Conservation (phyloP, 1,284 basidiomycete genomes). For the Irpex sp. region DNA sequence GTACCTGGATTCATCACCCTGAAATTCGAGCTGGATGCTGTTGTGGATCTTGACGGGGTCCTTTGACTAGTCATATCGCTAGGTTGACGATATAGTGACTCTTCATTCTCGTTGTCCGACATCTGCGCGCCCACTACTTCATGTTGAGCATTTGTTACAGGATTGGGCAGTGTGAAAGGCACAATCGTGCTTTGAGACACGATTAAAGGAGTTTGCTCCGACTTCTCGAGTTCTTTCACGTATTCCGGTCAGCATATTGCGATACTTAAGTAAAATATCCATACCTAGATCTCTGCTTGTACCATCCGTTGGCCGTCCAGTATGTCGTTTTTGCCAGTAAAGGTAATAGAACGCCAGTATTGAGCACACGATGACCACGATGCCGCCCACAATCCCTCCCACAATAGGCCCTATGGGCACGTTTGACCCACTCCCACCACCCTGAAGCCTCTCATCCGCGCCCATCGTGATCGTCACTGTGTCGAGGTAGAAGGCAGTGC, state of each 20-base stretch:
- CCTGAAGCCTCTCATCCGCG: neutral
- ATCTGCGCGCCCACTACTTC: neutral
- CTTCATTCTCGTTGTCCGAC: neutral
- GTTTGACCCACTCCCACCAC: neutral
- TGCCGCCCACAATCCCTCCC: constrained; percentile 10
- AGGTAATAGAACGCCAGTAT: constrained; percentile 10
- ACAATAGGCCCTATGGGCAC: constrained; percentile 9
- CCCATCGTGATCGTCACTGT: constrained; percentile 2
- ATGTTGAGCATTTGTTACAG: neutral
- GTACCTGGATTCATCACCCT: neutral
- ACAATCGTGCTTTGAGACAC: neutral
- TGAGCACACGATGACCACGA: constrained; percentile 5
- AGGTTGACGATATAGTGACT: neutral
- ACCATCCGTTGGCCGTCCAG: neutral
- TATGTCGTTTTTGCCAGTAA: constrained; percentile 4
- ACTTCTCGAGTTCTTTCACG: neutral
- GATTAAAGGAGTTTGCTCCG: neutral
- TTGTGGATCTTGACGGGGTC: neutral
- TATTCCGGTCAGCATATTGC: neutral
- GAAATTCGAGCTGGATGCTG: neutral
- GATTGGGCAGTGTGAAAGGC: neutral
- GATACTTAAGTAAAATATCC: neutral
- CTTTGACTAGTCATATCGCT: neutral
- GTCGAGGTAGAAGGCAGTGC: constrained; percentile 7
- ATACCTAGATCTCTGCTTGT: neutral